Conservation (phyloP, 2,329 filamentous ascomycete species). For the Talaromyces sp. region DNA sequence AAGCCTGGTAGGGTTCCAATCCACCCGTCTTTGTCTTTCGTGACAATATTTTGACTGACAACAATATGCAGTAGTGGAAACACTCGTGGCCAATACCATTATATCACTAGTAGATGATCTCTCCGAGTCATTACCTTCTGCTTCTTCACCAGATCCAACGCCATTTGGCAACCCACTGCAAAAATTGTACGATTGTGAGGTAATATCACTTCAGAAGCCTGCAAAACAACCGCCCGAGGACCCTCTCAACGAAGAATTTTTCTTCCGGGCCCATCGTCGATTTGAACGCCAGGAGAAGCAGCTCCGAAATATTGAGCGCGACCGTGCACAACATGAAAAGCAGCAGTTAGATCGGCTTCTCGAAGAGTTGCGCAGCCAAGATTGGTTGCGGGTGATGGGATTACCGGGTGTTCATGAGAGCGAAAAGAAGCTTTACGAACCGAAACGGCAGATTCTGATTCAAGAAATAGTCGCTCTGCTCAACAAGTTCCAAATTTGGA, state of each 20-base stretch:
- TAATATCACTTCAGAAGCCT: slow-evolving; percentile 23
- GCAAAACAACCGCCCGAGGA: slow-evolving; percentile 33
- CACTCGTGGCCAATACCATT: slow-evolving; percentile 71
- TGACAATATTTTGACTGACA: neutral
- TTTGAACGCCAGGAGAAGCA: slow-evolving; percentile 69
- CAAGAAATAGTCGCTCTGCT: slow-evolving; percentile 78
- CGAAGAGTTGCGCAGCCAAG: slow-evolving; percentile 82
- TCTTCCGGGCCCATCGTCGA: slow-evolving; percentile 61
- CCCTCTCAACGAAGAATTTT: slow-evolving; percentile 59
- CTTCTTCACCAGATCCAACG: slow-evolving; percentile 22
- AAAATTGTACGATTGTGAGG: slow-evolving; percentile 42
- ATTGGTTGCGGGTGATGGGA: slow-evolving; percentile 92
- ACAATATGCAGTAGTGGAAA: slow-evolving; percentile 55
- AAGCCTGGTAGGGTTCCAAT: slow-evolving; percentile 64
- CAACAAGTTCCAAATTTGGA: slow-evolving; percentile 86
- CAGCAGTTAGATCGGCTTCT: slow-evolving; percentile 68
- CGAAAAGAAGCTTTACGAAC: slow-evolving; percentile 83
- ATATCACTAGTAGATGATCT: slow-evolving; percentile 70
- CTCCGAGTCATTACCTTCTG: slow-evolving; percentile 33
- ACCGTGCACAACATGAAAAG: slow-evolving; percentile 68
- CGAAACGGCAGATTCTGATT: slow-evolving; percentile 82
- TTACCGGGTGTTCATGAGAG: slow-evolving; percentile 82
- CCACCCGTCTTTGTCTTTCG: neutral
- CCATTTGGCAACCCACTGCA: slow-evolving; percentile 42
- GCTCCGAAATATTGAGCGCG: slow-evolving; percentile 68